A percentile compares a stretch with the other conserved stretches of the same genome.
Evolutionary conservation across 2,329 filamentous ascomycete species (phyloP).

Genomic region (Penicillium sp.): DNA sequence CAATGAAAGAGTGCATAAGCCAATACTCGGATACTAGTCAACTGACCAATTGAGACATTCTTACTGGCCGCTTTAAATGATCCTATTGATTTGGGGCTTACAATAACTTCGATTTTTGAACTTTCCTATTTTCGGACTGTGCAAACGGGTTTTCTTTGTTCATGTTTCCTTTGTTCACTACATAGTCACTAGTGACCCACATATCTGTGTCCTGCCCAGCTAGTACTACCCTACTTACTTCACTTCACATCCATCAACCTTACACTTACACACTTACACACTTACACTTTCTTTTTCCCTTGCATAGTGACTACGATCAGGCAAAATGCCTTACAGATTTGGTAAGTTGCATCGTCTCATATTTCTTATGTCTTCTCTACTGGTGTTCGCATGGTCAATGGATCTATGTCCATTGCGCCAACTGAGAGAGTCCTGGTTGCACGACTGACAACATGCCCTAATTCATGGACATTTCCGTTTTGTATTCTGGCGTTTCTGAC

Average conservation of each 20-base stretch:
- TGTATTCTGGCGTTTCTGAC: neutral
- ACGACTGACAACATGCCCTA: neutral
- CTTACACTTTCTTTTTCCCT: neutral
- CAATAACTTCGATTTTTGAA: neutral
- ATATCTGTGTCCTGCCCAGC: neutral
- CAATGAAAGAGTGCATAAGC: neutral
- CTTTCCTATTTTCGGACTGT: neutral
- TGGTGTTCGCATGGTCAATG: neutral
- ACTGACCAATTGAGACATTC: neutral
- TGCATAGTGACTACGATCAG: neutral
- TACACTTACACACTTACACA: neutral
- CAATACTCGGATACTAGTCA: neutral
- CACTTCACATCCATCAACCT: neutral
- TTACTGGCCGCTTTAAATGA: neutral
- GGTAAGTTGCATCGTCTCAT: constrained; percentile 21
- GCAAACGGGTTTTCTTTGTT: neutral
- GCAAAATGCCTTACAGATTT: constrained; percentile 24
- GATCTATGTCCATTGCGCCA: neutral
- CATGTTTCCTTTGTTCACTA: neutral
- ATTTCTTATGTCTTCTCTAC: neutral
- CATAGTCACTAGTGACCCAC: neutral
- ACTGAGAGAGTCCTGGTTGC: neutral
- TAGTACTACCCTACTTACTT: neutral
- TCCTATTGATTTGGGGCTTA: neutral
- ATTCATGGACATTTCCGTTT: no score